phyloP scores from a whole-genome alignment of 1,284 basidiomycete genomes.

The Sanghuangporus weigelae region DNA sequence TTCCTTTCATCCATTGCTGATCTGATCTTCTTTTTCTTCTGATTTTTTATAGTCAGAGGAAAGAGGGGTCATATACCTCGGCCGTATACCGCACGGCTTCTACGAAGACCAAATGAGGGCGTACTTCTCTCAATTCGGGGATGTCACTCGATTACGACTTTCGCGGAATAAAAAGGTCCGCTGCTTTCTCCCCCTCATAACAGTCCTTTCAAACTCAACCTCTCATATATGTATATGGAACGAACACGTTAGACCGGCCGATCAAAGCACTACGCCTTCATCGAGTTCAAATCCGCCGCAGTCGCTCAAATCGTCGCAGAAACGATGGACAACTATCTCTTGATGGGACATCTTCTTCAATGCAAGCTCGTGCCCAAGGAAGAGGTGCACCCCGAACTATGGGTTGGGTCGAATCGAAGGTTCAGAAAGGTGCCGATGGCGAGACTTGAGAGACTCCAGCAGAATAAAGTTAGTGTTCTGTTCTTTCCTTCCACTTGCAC shows the following conservation, averaged over 20 bases:
- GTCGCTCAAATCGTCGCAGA: slow-evolving; percentile 96
- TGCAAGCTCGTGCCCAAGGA: slow-evolving; percentile 87
- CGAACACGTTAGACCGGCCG: slow-evolving; percentile 89
- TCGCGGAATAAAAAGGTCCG: slow-evolving; percentile 90
- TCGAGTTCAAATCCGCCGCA: slow-evolving; percentile 87
- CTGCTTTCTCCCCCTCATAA: not conserved
- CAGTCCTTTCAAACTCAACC: not conserved
- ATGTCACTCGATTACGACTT: slow-evolving; percentile 82
- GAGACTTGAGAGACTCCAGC: slow-evolving; percentile 65
- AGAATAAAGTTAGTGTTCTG: slow-evolving; percentile 67
- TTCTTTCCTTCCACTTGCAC: not conserved
- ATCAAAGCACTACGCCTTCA: slow-evolving; percentile 95
- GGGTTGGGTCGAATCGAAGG: slow-evolving; percentile 95
- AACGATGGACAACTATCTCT: slow-evolving; percentile 98
- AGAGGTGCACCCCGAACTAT: slow-evolving; percentile 87
- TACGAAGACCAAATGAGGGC: slow-evolving; percentile 91
- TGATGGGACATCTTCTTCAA: slow-evolving; percentile 89
- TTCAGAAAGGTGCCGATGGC: slow-evolving; percentile 76
- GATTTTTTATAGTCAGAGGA: slow-evolving; percentile 49
- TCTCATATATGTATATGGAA: no score
- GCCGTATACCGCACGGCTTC: slow-evolving; percentile 94
- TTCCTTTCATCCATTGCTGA: not conserved
- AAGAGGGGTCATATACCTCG: slow-evolving; percentile 85
- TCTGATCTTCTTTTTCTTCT: not conserved
- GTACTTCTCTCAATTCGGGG: slow-evolving; percentile 95